Base-by-base conservation (phyloP, 805 yeast species). In the Lipomyces spencermartinsiae region DNA sequence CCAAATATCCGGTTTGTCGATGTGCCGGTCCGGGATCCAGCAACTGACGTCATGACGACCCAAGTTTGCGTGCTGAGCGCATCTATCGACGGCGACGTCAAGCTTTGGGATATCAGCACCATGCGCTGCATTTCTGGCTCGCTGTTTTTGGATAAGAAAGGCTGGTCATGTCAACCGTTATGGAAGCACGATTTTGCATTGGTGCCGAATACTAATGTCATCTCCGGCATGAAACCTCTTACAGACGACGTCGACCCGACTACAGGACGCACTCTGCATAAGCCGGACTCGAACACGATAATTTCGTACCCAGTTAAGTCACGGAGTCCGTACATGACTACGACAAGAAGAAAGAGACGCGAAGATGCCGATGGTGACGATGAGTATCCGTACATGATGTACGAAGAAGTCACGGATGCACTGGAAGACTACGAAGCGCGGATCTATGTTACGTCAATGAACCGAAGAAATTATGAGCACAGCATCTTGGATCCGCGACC, bases 41-140 rank as follows among this genome's bases (percentile, higher is more conserved):
- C 56, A 8, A 53, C 56, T 19, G 9, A 53, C 34, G 7, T 31
- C 29, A 53, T 54, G 16, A 31, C 55, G 5, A 61, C 31, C 10
- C 68, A 51, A 25, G 58, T 68, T n/a, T 59, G 70, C 49, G 57
- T 68, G 3, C n/a, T 67, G 39, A 62, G 67, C 25, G 60, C 70
- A 6, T 62, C 69, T 1, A 66, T 68, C 25, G 69, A 66, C 53
- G 81, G 80, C 35, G 76, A 73, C 16, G 74, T 77, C 56, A 71
- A 73, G 63, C 71, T 77, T 72, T 79, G 80, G 74, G 82, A 78
- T 61, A 71, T 79, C 39, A 70, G 75, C 14, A 74, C 71, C 2
- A 49, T 57, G 39, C 57, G 63, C 12, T 64, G 65, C 46, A 53
- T 67, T n/a, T 54, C 66, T n/a, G 66, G 59, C 7, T 60, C 55